Evolutionary conservation across 1,139 yeast genomes (phyloP).

Genomic region (Hyphopichia wangnamkhiaoensis): DNA sequence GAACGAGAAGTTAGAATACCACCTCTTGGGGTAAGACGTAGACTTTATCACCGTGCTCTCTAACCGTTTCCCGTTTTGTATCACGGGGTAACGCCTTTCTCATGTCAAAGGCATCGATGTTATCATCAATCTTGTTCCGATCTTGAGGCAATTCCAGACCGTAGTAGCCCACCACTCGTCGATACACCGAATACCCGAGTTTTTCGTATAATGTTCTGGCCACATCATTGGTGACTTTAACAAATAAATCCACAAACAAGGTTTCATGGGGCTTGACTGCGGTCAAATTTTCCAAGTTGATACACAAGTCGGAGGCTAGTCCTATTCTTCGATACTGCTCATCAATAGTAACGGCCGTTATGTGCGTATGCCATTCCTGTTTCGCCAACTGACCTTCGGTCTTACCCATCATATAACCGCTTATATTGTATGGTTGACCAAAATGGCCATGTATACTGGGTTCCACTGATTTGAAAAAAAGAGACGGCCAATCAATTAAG

Average conservation of each 20-base stretch:
- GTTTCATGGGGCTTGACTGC: slow-evolving; percentile 68
- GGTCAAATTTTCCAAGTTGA: slow-evolving; percentile 70
- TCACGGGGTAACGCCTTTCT: slow-evolving; percentile 65
- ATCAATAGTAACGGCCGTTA: slow-evolving; percentile 92
- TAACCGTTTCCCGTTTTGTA: slow-evolving; percentile 45
- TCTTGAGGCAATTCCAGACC: slow-evolving; percentile 52
- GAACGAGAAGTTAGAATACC: too few relatives aligned
- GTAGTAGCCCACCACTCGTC: slow-evolving; percentile 92
- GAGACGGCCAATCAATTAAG: slow-evolving; percentile 81
- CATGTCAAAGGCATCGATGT: slow-evolving; percentile 89
- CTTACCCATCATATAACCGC: slow-evolving; percentile 94
- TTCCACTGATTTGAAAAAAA: slow-evolving; percentile 76
- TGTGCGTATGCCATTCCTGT: slow-evolving; percentile 93
- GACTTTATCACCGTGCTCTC: slow-evolving; percentile 58
- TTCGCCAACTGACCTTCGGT: slow-evolving; percentile 73
- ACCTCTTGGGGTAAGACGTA: slow-evolving; percentile 67
- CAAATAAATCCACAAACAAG: slow-evolving; percentile 87
- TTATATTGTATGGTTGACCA: slow-evolving; percentile 32
- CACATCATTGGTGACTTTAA: slow-evolving; percentile 75
- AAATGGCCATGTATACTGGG: slow-evolving; percentile 17
- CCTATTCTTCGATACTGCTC: slow-evolving; percentile 83
- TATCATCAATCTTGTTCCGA: slow-evolving; percentile 53
- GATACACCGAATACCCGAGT: slow-evolving; percentile 78
- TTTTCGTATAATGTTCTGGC: slow-evolving; percentile 84
- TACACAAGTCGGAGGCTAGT: slow-evolving; percentile 75